A percentile compares a stretch with the other conserved stretches of the same genome.
Evolutionary conservation across 1,284 basidiomycete species (phyloP).

Genomic region (Melanopsichium pennsylvanicum): DNA sequence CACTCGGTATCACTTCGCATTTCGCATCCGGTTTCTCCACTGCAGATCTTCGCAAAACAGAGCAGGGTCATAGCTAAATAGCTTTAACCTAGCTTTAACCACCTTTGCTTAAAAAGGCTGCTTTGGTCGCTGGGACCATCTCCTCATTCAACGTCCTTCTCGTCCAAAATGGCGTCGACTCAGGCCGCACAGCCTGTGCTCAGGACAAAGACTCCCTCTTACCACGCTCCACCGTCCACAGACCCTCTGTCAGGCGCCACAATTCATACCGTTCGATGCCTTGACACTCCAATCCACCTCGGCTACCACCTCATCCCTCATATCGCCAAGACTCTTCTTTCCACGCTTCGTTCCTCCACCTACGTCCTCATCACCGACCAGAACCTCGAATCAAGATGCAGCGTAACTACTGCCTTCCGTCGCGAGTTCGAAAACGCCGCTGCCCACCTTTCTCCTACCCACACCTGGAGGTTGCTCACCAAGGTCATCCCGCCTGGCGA

Average conservation of each 20-base stretch:
- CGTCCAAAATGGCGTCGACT: slow-evolving; percentile 18
- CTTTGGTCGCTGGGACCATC: background rate
- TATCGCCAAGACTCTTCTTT: slow-evolving; percentile 74
- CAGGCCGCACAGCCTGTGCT: slow-evolving; percentile 34
- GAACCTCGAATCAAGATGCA: slow-evolving; percentile 72
- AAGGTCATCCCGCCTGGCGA: slow-evolving; percentile 88
- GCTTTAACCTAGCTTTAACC: background rate
- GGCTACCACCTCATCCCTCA: slow-evolving; percentile 64
- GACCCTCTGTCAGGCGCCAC: slow-evolving; percentile 54
- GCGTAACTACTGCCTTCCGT: slow-evolving; percentile 65
- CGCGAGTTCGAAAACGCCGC: slow-evolving; percentile 54
- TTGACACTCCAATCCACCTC: slow-evolving; percentile 61
- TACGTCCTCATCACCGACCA: slow-evolving; percentile 95
- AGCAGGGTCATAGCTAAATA: background rate
- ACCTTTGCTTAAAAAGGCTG: slow-evolving; percentile 2
- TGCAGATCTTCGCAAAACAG: background rate
- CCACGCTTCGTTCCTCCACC: slow-evolving; percentile 80
- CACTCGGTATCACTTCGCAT: too few species aligned
- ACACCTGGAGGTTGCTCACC: slow-evolving; percentile 75
- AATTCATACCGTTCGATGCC: slow-evolving; percentile 59
- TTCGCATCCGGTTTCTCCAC: background rate
- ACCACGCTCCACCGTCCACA: slow-evolving; percentile 60
- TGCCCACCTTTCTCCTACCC: slow-evolving; percentile 54
- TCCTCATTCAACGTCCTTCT: background rate
- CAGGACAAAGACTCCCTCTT: slow-evolving; percentile 59